Conservation (phyloP, 495 filamentous ascomycete species). For the Xylaria intraflava region DNA sequence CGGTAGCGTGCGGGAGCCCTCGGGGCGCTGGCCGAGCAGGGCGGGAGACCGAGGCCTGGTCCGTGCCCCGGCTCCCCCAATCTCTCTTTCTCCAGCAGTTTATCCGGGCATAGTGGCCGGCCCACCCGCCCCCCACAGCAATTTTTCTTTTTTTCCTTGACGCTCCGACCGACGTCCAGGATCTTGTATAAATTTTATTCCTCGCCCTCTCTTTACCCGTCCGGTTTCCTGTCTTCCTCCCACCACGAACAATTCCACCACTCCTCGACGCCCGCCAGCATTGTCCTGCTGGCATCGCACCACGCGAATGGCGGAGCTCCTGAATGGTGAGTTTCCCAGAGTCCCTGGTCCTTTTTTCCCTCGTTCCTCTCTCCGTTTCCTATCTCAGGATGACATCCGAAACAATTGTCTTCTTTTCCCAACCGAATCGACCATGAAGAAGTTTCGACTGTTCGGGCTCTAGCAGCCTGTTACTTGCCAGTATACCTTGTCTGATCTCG, state of each 20-base stretch:
- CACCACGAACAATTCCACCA: neutral
- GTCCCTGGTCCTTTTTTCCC: constrained; percentile 12
- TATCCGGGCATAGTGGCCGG: neutral
- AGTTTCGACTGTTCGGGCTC: constrained; percentile 61
- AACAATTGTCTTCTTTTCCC: constrained; percentile 82
- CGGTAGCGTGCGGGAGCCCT: no score
- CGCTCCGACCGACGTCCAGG: no score
- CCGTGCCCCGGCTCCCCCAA: neutral
- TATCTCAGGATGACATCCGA: constrained; percentile 74
- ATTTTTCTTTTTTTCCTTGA: constrained; percentile 12
- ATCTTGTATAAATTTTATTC: constrained; percentile 25
- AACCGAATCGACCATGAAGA: constrained; percentile 93
- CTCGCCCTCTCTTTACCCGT: neutral
- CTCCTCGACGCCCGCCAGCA: no score
- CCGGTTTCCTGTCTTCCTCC: constrained; percentile 6
- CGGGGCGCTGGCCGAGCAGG: no score
- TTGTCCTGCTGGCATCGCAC: no score
- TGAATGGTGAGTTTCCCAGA: neutral
- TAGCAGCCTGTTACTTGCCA: constrained; percentile 93
- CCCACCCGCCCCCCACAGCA: neutral
- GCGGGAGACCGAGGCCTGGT: neutral
- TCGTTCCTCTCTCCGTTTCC: constrained; percentile 8
- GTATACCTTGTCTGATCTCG: constrained; percentile 82
- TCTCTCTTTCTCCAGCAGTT: neutral
- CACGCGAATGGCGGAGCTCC: no score